phyloP scores from a whole-genome alignment of 2,329 filamentous ascomycete species.

The Fusarium chuoi region DNA sequence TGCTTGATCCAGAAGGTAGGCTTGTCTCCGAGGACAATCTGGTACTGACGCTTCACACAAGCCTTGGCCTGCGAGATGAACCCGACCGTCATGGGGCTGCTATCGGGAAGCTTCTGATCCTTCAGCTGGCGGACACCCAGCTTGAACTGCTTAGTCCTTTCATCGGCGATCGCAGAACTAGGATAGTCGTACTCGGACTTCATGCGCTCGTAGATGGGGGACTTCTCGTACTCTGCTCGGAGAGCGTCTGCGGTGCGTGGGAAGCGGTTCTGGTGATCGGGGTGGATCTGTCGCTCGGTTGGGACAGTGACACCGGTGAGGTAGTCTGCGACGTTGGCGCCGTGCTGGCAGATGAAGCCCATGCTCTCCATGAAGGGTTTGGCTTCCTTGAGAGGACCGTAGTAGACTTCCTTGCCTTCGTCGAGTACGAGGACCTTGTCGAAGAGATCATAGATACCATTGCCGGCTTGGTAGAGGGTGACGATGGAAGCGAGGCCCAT shows the following conservation, averaged over 20 bases:
- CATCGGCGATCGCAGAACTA: conserved; percentile 57
- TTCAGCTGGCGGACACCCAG: conserved; percentile 65
- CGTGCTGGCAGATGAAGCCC: conserved; percentile 70
- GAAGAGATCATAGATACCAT: conserved; percentile 75
- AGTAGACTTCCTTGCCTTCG: conserved; percentile 73
- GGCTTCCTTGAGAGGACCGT: conserved; percentile 68
- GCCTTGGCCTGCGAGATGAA: conserved; percentile 66
- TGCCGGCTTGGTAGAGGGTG: conserved; percentile 75
- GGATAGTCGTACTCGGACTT: conserved; percentile 67
- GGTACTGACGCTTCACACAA: conserved; percentile 69
- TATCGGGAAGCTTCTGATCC: conserved; percentile 61
- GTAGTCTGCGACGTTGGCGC: conserved; percentile 73
- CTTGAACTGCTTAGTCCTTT: conserved; percentile 64
- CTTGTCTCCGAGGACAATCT: conserved; percentile 73
- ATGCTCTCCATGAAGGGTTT: conserved; percentile 71
- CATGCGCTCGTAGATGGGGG: conserved; percentile 61
- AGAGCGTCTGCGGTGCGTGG: conserved; percentile 59
- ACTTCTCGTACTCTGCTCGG: conserved; percentile 61
- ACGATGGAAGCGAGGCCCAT: conserved; percentile 69
- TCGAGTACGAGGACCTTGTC: conserved; percentile 77
- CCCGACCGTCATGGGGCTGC: conserved; percentile 65
- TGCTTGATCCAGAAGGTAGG: conserved; percentile 72
- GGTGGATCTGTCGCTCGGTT: conserved; percentile 71
- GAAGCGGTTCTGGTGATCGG: conserved; percentile 53
- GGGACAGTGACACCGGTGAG: conserved; percentile 74